Base-by-base conservation (phyloP, 495 filamentous ascomycete species). In the Hypomontagnella monticulosa region DNA sequence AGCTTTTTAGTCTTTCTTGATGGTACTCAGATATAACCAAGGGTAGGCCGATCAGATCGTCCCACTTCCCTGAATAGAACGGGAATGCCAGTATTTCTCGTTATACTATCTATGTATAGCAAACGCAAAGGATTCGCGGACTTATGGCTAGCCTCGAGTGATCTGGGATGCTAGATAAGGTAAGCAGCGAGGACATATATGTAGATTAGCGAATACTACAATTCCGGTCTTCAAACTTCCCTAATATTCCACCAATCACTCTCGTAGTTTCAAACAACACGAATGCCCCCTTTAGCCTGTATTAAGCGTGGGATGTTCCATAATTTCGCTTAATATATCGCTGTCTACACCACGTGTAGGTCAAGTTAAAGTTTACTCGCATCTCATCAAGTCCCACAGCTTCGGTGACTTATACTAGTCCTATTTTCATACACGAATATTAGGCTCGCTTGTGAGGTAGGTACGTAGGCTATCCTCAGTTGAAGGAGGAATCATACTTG, bases 141-240 rank as follows among this genome's bases (percentile, higher is more conserved):
- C 27, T 50, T 16, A 43, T 41, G 27, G 23, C 33, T 20, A 56
- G 19, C 19, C 6, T 50, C 42, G 18, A 48, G 18, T 49, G 18
- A 27, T 41, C 14, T 19, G 16, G 33, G 30, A 27, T 20, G 15
- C n/a, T 40, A 20, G 23, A 27, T 27, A 27, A 3, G 23, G 23
- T 33, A 61, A 42, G 38, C 37, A 40, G 49, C 41, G 18, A 32
- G 20, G 23, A 27, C 23, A 27, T 27, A 27, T 23, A 46, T 11
- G 32, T 38, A 62, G 47, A 62, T 62, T 61, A 41, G 57, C 57
- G 57, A 61, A 51, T 57, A 33, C 44, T 51, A 61, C 52, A 33
- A 23, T 53, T 41, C 27, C 27, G 34, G 56, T 37, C 43, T 19
- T 56, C 55, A 4, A 20, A 23, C 38, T n/a, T 19, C 44, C 37